Base-by-base conservation (phyloP, 1,284 basidiomycete species). In the Microbotryum silenes-acaulis region DNA sequence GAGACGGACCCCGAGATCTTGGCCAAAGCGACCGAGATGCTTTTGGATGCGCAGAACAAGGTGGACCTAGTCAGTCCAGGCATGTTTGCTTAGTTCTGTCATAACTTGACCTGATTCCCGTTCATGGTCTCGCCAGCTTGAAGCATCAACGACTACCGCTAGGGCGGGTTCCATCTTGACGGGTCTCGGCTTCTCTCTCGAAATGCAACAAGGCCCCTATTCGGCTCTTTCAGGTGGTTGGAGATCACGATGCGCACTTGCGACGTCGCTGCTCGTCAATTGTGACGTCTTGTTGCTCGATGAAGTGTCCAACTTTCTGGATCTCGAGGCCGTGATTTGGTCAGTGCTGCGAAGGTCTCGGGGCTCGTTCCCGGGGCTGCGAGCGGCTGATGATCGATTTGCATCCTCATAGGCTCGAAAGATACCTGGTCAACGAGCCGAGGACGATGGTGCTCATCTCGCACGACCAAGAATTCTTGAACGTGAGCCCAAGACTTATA, bases 381-480 rank as follows among this genome's bases (percentile, higher is more conserved):
- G 31, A 31, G 31, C 10, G 72, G 20, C 47, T 48, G 47, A 20
- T n/a, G 23, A 25, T 51, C 18, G 18, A 46, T 14, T 51, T 54
- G 20, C 37, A 4, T 42, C 37, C 37, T 2, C 4, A 21, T 33
- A 56, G 77, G 74, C 76, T 80, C 3, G 81, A 87, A 70, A 74
- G 78, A 3, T 83, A 84, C 68, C 78, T 88, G 25, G 68, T 55
- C 1, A 63, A 77, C 1, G 52, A 56, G 18, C 75, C 50, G 74
- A 73, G 80, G 4, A 84, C 85, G 0, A 75, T 88, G 12, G 79
- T 88, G 31, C 76, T 79, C 58, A 77, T 85, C 27, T 83, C 85
- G 0, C 87, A 89, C 73, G 87, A 89, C 71, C 82, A 83, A 53
- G 81, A 81, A 33, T 88, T 89, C 70, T 76, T 86, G 23, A 82